A percentile compares a stretch with the other conserved stretches of the same genome.
These are phyloP conservation scores for Brettanomyces nanus DNA, from an alignment of 805 yeast genomes.

Conservation along the genomic window DNA sequence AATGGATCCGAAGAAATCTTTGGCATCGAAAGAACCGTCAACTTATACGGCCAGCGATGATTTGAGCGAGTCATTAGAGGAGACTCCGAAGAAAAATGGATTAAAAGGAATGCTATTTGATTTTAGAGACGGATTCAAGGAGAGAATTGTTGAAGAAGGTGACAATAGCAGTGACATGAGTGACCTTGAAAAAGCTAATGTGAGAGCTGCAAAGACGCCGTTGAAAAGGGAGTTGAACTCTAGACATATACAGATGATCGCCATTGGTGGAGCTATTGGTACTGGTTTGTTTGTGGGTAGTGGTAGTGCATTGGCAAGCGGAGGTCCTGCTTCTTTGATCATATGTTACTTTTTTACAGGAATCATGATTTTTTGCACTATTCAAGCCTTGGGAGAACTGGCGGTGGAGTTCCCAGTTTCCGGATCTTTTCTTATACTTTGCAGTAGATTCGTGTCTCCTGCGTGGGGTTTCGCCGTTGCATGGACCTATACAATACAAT, in stretches of 20 bases:
- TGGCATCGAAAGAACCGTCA: too few relatives aligned
- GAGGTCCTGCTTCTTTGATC: constrained; percentile 63
- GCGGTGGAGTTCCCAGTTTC: constrained; percentile 52
- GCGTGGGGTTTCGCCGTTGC: constrained; percentile 54
- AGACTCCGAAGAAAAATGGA: not conserved
- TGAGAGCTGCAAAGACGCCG: constrained; percentile 37
- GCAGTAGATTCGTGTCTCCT: constrained; percentile 47
- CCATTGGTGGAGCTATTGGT: constrained; percentile 75
- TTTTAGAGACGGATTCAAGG: constrained; percentile 19
- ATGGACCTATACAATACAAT: constrained; percentile 43
- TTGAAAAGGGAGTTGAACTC: constrained; percentile 41
- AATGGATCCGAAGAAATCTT: too few relatives aligned
- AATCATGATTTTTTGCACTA: constrained; percentile 49
- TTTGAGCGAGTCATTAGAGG: too few relatives aligned
- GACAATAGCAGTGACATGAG: constrained; percentile 17
- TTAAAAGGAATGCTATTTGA: not conserved
- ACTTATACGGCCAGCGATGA: too few relatives aligned
- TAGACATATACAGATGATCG: constrained; percentile 68
- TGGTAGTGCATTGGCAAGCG: constrained; percentile 47
- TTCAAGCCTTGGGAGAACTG: constrained; percentile 57
- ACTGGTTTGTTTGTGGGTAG: constrained; percentile 72
- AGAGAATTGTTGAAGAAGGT: constrained; percentile 5
- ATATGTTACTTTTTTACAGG: constrained; percentile 52
- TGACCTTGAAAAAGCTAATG: constrained; percentile 35
- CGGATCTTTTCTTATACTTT: constrained; percentile 48